A percentile compares a stretch with the other conserved stretches of the same genome.
Evolutionary conservation across 345 rosid species (phyloP).

Genomic region (Salix suchowensis): DNA sequence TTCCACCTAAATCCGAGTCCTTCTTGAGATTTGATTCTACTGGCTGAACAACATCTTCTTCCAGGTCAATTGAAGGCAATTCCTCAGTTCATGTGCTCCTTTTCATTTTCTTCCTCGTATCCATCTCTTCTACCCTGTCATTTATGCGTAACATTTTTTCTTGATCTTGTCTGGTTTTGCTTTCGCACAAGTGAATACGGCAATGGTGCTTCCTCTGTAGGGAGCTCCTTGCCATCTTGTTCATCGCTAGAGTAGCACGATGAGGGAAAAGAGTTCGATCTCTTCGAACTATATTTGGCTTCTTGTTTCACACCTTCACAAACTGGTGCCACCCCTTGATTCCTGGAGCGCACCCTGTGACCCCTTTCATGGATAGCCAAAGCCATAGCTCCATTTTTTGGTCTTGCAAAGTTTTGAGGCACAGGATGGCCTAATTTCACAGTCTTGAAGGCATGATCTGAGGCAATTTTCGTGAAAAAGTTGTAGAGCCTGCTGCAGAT

Average conservation of each 20-base stretch:
- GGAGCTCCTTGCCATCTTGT: not conserved
- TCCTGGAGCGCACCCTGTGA: conserved; percentile 2
- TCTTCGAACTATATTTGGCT: not conserved
- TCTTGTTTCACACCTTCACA: conserved; percentile 4
- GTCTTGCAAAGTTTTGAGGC: not conserved
- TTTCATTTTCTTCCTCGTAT: conserved; percentile 19
- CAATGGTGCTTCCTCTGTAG: conserved; percentile 12
- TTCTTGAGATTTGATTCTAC: conserved; percentile 48
- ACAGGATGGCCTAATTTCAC: conserved; percentile 26
- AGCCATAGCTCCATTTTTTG: not conserved
- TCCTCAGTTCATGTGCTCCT: conserved; percentile 27
- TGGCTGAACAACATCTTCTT: conserved; percentile 32
- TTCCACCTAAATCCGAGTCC: conserved; percentile 27
- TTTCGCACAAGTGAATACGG: conserved; percentile 1
- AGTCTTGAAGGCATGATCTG: conserved; percentile 28
- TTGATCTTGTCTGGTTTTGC: conserved; percentile 36
- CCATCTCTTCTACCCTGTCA: conserved; percentile 42
- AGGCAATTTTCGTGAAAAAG: conserved; percentile 23
- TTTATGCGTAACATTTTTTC: conserved; percentile 50
- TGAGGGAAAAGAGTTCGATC: not conserved
- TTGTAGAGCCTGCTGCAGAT: conserved; percentile 41
- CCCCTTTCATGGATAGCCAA: not conserved
- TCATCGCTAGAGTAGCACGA: not conserved
- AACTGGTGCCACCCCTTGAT: not conserved
- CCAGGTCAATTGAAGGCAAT: conserved; percentile 19